Percentiles rank a stretch among this genome's conserved stretches.
phyloP scores from a whole-genome alignment of 2,329 filamentous ascomycete genomes.

The Calonectria pteridis region DNA sequence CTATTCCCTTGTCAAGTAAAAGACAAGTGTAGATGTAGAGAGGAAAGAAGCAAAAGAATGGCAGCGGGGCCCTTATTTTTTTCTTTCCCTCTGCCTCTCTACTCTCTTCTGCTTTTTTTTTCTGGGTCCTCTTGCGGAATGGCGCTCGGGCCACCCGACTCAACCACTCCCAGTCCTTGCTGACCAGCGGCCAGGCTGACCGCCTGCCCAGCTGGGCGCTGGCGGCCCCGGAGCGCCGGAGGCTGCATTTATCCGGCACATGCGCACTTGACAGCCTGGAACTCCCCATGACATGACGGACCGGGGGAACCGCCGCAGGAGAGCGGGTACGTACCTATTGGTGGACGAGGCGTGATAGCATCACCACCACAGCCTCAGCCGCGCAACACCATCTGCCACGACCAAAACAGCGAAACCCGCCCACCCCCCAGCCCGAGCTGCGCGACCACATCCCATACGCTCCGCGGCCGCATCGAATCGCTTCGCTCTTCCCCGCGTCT shows the following conservation, averaged over 20 bases:
- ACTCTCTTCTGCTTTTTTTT: slow-evolving; percentile 34
- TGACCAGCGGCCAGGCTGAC: slow-evolving; percentile 32
- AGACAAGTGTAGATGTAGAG: slow-evolving; percentile 22
- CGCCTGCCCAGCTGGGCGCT: slow-evolving; percentile 31
- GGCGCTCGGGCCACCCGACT: slow-evolving; percentile 26
- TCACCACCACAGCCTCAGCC: slow-evolving; percentile 40
- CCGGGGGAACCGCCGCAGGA: not conserved
- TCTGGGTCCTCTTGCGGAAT: slow-evolving; percentile 24
- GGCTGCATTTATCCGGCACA: slow-evolving; percentile 29
- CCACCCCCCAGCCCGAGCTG: not conserved
- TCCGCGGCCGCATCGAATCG: slow-evolving; percentile 10
- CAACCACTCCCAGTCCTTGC: slow-evolving; percentile 24
- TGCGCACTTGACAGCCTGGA: slow-evolving; percentile 19
- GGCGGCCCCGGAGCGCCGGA: not conserved
- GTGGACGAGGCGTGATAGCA: slow-evolving; percentile 37
- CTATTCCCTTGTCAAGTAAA: not conserved
- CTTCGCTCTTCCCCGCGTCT: not conserved
- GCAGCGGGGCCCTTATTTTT: slow-evolving; percentile 35
- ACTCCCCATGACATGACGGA: slow-evolving; percentile 15
- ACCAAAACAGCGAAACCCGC: slow-evolving; percentile 10
- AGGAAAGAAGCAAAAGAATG: slow-evolving; percentile 30
- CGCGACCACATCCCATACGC: slow-evolving; percentile 8
- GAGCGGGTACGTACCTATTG: slow-evolving; percentile 38
- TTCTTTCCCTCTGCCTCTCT: slow-evolving; percentile 28
- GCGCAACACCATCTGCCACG: slow-evolving; percentile 36